Evolutionary conservation across 805 yeast genomes (phyloP), one percentile per base, ranked within the genome.

Genomic region (Tetrapisispora pingtungensis): DNA sequence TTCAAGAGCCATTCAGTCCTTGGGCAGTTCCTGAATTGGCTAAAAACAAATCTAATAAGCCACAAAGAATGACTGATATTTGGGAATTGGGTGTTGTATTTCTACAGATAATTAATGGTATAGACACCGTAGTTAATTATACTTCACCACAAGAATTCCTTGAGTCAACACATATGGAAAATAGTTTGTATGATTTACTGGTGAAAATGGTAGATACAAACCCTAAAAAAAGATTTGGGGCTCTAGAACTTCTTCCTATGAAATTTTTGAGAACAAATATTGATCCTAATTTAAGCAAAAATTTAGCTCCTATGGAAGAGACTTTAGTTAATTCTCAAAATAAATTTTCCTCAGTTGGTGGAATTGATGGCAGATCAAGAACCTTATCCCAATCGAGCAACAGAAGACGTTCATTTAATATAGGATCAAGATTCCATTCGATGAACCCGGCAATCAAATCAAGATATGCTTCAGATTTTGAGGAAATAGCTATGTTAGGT

Each of bases 1-100:
- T 57, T 40, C 28, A 59, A 2, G 58, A 56, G 2, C 51, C 56
- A 1, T 40, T 30, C 10, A 55, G 52, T 10, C 50, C 56, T 0
- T 89, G 97, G 96, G 66, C 62, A 12, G 94, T 97, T 0, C 97
- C 97, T 0, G 97, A 89, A 59, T 50, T 80, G 7, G 39, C 52
- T 10, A 58, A 61, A 47, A 60, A 54, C 32, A 59, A 56, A 14
- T 15, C 30, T 10, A 55, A 62, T 31, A 75, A 72, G 45, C 81
- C 84, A 13, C 81, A 81, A 46, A 69, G 88, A 32, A 84, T 87
- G 60, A 80, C 96, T 0, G 98, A 93, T 66, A 82, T 93, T 10
- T 93, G 97, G 97, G 84, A 84, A 56, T 65, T 88, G 33, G 98
- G 97, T 7, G 85, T 85, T 0, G 61, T 84, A 7, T 81, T 90